Base-by-base conservation (phyloP, 257 asterid genomes). In the Fraxinus anomala region DNA sequence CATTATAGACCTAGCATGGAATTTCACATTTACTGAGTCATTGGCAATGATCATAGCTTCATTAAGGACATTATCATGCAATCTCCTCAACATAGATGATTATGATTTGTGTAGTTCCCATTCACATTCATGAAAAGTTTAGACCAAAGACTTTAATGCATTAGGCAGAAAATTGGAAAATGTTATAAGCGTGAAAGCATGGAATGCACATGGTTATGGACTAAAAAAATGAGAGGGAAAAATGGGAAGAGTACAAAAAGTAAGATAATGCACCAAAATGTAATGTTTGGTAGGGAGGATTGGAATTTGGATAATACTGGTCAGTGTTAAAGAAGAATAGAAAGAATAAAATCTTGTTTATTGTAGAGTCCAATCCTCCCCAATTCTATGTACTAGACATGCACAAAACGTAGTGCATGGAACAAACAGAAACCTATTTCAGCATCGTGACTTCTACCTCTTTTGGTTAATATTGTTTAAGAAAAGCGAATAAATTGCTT, bases 11-110 rank as follows among this genome's bases (percentile, higher is more conserved):
- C 33, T 47, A 61, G 61, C 75, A 65, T 54, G 10, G 65, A 54
- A 54, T 76, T 47, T 49, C 30, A 72, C 24, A 70, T 71, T 77
- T 77, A 82, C 34, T 16, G 5, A 54, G 36, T 71, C 72, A 30
- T 11, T 42, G 34, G 30, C 56, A 30, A 65, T 30, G 44, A 40
- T 9, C 3, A 44, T 6, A 7, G 19, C 31, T 65, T 54, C 39
- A 36, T 28, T 34, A 28, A 24, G 69, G 42, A 54, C 65, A 54
- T 4, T 54, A 56, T 5, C 66, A 56, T 7, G 12, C 24, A 56
- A 19, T 56, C 66, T n/a, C 12, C 66, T 56, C 26, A 56, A n/a
- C n/a, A 47, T 19, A 16, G 65, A 54, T 54, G 65, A 54, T 19
- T 16, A 19, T 19, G 24, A 54, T 6, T 56, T 5, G 26, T n/a